Evolutionary conservation across 257 asterid species (phyloP).

Genomic region (Rauvolfia tetraphylla): DNA sequence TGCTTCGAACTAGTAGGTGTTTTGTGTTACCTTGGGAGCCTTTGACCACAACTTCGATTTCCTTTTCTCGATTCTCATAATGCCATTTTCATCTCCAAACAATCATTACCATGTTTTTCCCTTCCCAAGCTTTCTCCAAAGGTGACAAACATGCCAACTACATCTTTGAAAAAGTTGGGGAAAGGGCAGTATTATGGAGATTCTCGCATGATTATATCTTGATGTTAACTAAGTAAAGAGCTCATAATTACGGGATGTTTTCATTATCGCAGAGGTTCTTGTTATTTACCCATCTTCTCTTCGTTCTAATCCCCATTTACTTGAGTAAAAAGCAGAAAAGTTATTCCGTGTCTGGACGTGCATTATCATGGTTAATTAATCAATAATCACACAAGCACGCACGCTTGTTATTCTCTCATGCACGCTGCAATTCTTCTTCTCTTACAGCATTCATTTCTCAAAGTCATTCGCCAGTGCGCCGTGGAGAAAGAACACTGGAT

Average conservation of each 20-base stretch:
- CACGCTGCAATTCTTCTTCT: not conserved
- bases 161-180: constrained; percentile 8
- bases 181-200: constrained; percentile 4
- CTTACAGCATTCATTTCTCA: not conserved
- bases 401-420: not conserved
- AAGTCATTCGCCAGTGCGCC: not conserved
- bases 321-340: constrained; percentile 2
- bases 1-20: constrained; percentile 12
- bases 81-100: constrained; percentile 9
- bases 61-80: constrained; percentile 8
- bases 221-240: not conserved
- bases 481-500: not conserved
- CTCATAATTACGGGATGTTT: constrained; percentile 17
- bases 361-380: not conserved
- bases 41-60: constrained; percentile 25
- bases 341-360: constrained; percentile 13
- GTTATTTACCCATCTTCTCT: not conserved
- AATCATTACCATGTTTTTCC: constrained; percentile 17
- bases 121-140: constrained; percentile 26
- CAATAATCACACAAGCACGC: not conserved
- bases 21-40: not conserved
- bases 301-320: not conserved
- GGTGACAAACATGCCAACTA: constrained; percentile 19
- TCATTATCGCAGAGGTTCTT: constrained; percentile 14
- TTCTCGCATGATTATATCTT: constrained; percentile 2